Evolutionary conservation across 805 yeast genomes (phyloP).

Genomic region (Saturnispora sekii): DNA sequence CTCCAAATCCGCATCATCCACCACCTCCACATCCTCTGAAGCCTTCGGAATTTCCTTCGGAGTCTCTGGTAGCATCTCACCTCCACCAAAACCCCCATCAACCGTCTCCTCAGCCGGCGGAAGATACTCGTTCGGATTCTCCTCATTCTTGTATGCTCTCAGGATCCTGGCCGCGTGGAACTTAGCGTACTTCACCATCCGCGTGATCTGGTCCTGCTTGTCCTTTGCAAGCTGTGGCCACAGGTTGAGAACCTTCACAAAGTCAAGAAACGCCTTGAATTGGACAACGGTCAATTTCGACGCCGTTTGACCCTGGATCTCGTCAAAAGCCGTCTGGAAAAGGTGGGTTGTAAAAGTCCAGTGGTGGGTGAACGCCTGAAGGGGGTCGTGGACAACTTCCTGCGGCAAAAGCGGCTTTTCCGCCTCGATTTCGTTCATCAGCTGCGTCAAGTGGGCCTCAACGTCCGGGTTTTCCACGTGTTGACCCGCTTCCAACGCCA

Average conservation of each 20-base stretch:
- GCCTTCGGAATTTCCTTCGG: slow-evolving; percentile 13
- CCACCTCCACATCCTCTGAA: too few relatives aligned
- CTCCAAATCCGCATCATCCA: neutral
- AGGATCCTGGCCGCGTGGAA: slow-evolving; percentile 52
- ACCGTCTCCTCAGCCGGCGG: slow-evolving; percentile 29
- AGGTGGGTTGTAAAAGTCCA: slow-evolving; percentile 49
- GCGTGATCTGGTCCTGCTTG: slow-evolving; percentile 18
- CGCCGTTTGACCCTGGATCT: slow-evolving; percentile 34
- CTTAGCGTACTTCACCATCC: slow-evolving; percentile 50
- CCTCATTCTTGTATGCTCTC: slow-evolving; percentile 36
- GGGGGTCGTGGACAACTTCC: slow-evolving; percentile 50
- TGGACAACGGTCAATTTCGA: slow-evolving; percentile 39
- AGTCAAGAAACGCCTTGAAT: slow-evolving; percentile 45
- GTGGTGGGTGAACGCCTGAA: slow-evolving; percentile 45
- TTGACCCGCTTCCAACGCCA: slow-evolving; percentile 48
- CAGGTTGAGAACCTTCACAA: slow-evolving; percentile 39
- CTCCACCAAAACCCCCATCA: slow-evolving; percentile 2
- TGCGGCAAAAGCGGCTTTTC: slow-evolving; percentile 30
- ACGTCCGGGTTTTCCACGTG: slow-evolving; percentile 49
- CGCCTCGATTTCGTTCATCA: slow-evolving; percentile 47
- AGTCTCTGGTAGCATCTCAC: neutral
- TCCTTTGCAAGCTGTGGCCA: slow-evolving; percentile 27
- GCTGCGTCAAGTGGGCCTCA: slow-evolving; percentile 46
- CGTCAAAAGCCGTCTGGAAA: slow-evolving; percentile 44
- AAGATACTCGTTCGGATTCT: slow-evolving; percentile 49